These are phyloP conservation scores for Toxicodendron radicans DNA, from an alignment of 345 rosid genomes.

Conservation along the genomic window DNA sequence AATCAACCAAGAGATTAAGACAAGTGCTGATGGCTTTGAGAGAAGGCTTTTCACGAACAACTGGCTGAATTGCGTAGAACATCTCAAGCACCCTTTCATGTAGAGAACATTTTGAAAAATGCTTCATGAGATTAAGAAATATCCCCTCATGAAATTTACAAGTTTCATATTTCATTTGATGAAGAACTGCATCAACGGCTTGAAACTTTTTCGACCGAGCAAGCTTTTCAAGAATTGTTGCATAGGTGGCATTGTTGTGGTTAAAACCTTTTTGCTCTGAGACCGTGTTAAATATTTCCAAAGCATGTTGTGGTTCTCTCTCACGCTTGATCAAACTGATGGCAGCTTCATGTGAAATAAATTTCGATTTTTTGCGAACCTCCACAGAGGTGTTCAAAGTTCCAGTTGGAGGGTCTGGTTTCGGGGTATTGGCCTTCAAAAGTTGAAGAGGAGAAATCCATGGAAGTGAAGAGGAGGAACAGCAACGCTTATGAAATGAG, in stretches of 20 bases:
- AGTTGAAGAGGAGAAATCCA: constrained; percentile 63
- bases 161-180: constrained; percentile 79
- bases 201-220: constrained; percentile 62
- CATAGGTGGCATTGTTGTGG: constrained; percentile 84
- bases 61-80: constrained; percentile 61
- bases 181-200: constrained; percentile 75
- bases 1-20: constrained; percentile 73
- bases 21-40: constrained; percentile 81
- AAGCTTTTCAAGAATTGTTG: constrained; percentile 66
- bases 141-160: constrained; percentile 78
- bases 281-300: constrained; percentile 67
- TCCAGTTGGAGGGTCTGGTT: constrained; percentile 38
- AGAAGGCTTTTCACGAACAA: constrained; percentile 79
- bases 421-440: constrained; percentile 16
- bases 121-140: constrained; percentile 77
- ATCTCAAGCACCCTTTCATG: constrained; percentile 65
- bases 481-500: constrained; percentile 18
- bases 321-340: constrained; percentile 65
- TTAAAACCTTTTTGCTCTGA: constrained; percentile 70
- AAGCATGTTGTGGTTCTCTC: constrained; percentile 69
- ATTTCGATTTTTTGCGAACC: constrained; percentile 41
- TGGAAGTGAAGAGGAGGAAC: constrained; percentile 37
- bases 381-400: constrained; percentile 27
- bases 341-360: constrained; percentile 63
- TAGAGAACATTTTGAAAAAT: constrained; percentile 51